Base-by-base conservation (phyloP, 306 rosid species). In the Lathyrus aphaca region DNA sequence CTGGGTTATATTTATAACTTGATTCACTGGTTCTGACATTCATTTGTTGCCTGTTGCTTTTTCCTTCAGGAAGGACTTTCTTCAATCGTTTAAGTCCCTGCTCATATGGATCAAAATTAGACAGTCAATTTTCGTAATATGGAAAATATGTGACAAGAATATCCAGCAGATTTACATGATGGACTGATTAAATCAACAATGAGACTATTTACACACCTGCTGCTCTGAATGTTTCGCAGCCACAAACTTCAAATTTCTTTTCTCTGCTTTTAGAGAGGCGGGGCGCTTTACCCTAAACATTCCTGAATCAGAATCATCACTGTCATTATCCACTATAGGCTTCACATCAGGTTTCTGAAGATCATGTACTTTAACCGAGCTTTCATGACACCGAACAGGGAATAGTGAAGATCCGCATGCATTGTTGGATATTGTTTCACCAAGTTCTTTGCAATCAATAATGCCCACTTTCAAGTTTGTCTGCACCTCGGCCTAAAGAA, bases 231-330 rank as follows among this genome's bases (percentile, higher is more conserved):
- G 86, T 72, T 74, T 84, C 25, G 64, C 39, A 71, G 79, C 69
- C 55, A 15, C 37, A 44, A 50, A 74, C 60, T 59, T 77, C 50
- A 65, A 10, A 64, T 65, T 82, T 77, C 87, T 86, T 81, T 74
- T 95, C 67, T 87, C 89, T 54, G 87, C 83, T 86, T 82, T 89
- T 77, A 83, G 84, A 35, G 95, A 77, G 16, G 98, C 79, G 57
- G 92, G 95, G n/a, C 99, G 92, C 78, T 95, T 95, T 72, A 87
- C 97, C 82, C 97, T 81, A 78, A 95, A 95, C 60, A 82, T 86
- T 75, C 85, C 93, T 2, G 89, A 79, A 77, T 95, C 99, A 29
- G 97, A 95, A 80, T 83, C 89, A 68, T 88, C 95, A 75, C 90
- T 82, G 61, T 83, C 88, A 1, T 79, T 79, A 69, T 87, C 85